Conservation (phyloP, 2,329 filamentous ascomycete genomes). For the Triangularia verruculosa region DNA sequence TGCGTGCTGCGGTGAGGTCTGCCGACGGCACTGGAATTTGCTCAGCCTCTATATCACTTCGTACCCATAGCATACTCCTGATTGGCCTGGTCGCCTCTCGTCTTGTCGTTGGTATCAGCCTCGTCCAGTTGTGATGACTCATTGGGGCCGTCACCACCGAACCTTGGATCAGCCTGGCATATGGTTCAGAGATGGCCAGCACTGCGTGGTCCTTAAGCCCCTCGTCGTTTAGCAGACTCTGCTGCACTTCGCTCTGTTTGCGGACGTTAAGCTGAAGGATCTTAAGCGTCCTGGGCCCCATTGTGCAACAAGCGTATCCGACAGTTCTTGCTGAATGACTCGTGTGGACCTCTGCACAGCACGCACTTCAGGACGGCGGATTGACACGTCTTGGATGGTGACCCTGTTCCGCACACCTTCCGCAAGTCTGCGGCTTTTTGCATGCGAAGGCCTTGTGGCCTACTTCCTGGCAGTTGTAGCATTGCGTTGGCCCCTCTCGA, state of each 20-base stretch:
- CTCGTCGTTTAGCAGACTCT: neutral
- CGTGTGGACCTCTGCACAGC: neutral
- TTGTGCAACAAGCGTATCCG: neutral
- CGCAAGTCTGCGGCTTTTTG: neutral
- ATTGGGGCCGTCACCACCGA: neutral
- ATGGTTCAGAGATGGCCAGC: neutral
- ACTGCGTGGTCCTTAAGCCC: neutral
- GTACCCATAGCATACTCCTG: no score
- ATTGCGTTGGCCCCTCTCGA: neutral
- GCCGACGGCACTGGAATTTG: neutral
- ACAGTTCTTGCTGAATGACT: neutral
- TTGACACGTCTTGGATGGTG: neutral
- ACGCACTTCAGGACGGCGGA: neutral
- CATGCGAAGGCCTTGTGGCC: neutral
- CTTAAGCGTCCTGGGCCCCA: neutral
- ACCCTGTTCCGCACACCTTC: neutral
- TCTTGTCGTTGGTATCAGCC: neutral
- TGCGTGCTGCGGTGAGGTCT: neutral
- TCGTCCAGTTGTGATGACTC: neutral
- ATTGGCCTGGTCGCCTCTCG: no score
- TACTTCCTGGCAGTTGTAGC: neutral
- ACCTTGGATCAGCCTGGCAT: neutral
- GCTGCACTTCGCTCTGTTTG: neutral
- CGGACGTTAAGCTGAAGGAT: constrained; percentile 1
- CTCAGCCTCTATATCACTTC: neutral